phyloP scores from a whole-genome alignment of 2,329 filamentous ascomycete species.

The Fusarium sp. region DNA sequence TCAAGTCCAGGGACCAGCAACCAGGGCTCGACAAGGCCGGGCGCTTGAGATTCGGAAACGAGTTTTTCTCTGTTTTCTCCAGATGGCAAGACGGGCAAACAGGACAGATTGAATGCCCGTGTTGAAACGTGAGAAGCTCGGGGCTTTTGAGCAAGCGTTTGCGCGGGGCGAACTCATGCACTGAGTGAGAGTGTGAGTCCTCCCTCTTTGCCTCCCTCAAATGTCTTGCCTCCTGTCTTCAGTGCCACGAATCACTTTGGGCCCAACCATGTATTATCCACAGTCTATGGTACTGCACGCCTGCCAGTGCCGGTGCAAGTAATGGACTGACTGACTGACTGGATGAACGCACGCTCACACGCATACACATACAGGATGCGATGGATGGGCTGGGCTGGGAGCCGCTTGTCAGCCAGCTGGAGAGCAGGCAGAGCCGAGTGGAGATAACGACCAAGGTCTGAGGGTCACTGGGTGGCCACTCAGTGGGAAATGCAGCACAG shows the following conservation, averaged over 20 bases:
- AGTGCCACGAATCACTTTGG: slow-evolving; percentile 37
- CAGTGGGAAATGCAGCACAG: slow-evolving; percentile 20
- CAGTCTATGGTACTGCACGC: slow-evolving; percentile 28
- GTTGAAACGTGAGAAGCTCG: slow-evolving; percentile 19
- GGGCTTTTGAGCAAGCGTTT: slow-evolving; percentile 16
- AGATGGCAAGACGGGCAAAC: slow-evolving; percentile 10
- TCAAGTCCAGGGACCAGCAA: slow-evolving; percentile 18
- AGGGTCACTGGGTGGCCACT: slow-evolving; percentile 29
- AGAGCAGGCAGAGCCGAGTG: slow-evolving; percentile 25
- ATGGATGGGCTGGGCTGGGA: slow-evolving; percentile 29
- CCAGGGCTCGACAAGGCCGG: slow-evolving; percentile 24
- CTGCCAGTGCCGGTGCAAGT: slow-evolving; percentile 10
- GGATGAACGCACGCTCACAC: slow-evolving; percentile 29
- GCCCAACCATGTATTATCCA: slow-evolving; percentile 26
- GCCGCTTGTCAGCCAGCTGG: slow-evolving; percentile 22
- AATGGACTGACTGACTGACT: slow-evolving; percentile 20
- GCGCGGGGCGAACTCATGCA: slow-evolving; percentile 31
- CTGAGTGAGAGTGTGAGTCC: not conserved
- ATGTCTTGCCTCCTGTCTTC: slow-evolving; percentile 27
- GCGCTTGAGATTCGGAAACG: slow-evolving; percentile 22
- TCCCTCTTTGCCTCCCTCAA: slow-evolving; percentile 27
- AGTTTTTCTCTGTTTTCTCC: slow-evolving; percentile 6
- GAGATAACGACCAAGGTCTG: slow-evolving; percentile 32
- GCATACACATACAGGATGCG: slow-evolving; percentile 31
- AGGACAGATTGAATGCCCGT: slow-evolving; percentile 32